phyloP scores from a whole-genome alignment of 1,284 basidiomycete species.

The Rhodotorula sp. region DNA sequence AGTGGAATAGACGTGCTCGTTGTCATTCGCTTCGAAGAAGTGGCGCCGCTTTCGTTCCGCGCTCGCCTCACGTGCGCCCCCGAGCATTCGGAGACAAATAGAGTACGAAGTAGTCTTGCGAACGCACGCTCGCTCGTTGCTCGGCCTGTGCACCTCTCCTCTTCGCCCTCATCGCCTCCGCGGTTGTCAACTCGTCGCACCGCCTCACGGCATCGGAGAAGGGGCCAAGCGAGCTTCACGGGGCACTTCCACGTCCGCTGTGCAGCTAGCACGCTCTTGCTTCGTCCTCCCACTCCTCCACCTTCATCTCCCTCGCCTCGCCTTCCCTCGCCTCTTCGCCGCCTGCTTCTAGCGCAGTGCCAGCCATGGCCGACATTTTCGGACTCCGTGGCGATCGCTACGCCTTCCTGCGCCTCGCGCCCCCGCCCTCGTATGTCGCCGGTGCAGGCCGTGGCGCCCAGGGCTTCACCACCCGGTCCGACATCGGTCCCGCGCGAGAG shows the following conservation, averaged over 20 bases:
- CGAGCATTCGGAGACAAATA: no score
- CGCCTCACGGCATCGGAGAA: no score
- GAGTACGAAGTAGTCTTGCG: no score
- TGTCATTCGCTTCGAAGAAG: no score
- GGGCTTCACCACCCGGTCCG: conserved; percentile 96
- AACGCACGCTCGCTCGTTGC: no score
- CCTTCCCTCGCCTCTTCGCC: background rate
- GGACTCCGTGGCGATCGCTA: conserved; percentile 35
- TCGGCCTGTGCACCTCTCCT: no score
- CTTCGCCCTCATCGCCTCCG: no score
- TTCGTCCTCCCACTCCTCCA: background rate
- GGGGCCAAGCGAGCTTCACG: background rate
- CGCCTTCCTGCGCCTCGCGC: conserved; percentile 31
- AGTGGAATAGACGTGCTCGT: no score
- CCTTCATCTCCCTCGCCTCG: background rate
- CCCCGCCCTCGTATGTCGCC: conserved; percentile 70
- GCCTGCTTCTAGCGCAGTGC: background rate
- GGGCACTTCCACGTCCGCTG: background rate
- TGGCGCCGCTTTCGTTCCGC: no score
- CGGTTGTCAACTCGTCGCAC: no score
- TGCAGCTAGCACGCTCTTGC: background rate
- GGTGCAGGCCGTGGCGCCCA: conserved; percentile 96
- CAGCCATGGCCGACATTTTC: conserved; percentile 29
- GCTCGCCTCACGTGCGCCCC: no score
- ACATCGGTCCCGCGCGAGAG: conserved; percentile 97